Percentiles rank a stretch among this genome's conserved stretches.
These are phyloP conservation scores for Ogataea philodendri DNA, from an alignment of 805 yeast genomes.

Conservation along the genomic window DNA sequence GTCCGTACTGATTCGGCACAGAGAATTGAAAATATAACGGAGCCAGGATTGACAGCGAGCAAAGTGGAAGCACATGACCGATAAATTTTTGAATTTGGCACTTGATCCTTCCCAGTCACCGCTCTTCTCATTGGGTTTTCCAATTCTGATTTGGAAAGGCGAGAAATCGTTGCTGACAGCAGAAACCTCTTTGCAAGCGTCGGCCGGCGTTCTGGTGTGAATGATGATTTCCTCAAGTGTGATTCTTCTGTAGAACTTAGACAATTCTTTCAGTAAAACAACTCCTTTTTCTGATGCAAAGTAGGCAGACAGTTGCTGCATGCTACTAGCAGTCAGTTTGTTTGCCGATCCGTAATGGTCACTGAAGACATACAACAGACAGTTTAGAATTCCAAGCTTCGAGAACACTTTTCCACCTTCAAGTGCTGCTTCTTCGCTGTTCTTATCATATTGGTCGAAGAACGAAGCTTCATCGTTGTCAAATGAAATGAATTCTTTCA, in stretches of 20 bases:
- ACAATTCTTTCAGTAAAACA: conserved; percentile 40
- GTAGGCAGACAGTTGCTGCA: conserved; percentile 39
- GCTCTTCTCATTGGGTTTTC: conserved; percentile 39
- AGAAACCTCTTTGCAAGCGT: conserved; percentile 41
- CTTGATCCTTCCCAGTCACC: conserved; percentile 44
- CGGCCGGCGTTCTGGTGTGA: conserved; percentile 46
- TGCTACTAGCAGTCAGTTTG: conserved; percentile 46
- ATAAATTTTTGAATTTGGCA: conserved; percentile 61
- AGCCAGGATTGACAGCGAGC: conserved; percentile 46
- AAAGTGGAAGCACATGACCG: conserved; percentile 51
- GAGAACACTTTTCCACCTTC: conserved; percentile 37
- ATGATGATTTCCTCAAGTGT: conserved; percentile 57
- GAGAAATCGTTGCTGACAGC: conserved; percentile 35
- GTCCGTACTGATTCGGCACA: conserved; percentile 31
- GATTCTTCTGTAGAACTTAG: conserved; percentile 47
- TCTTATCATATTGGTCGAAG: conserved; percentile 36
- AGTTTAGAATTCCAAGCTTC: conserved; percentile 39
- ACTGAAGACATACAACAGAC: conserved; percentile 50
- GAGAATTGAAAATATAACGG: conserved; percentile 31
- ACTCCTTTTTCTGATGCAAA: conserved; percentile 45
- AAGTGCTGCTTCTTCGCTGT: conserved; percentile 20
- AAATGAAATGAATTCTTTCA: conserved; percentile 31
- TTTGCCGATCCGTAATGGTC: conserved; percentile 57
- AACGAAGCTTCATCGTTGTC: conserved; percentile 34
- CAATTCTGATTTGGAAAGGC: conserved; percentile 43